phyloP scores from a whole-genome alignment of 2,329 filamentous ascomycete species.

The Tolypocladium nubicola region DNA sequence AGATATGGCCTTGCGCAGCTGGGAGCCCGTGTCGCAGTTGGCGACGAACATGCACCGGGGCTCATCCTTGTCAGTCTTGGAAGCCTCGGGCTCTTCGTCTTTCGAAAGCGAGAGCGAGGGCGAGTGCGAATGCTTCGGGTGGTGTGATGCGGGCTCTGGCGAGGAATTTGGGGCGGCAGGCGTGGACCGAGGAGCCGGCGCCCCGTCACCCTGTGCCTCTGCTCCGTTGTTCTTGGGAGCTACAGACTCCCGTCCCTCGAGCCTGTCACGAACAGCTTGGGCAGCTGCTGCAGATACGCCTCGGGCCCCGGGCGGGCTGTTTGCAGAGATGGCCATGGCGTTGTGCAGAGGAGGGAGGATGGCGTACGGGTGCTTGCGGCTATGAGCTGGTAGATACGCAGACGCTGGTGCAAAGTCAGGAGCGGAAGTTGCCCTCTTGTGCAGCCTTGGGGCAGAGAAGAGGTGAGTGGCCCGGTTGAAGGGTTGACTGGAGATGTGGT shows the following conservation, averaged over 20 bases:
- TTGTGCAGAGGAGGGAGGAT: constrained; percentile 8
- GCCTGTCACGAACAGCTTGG: background rate
- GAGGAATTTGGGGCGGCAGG: background rate
- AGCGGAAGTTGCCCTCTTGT: constrained; percentile 40
- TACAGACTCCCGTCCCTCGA: background rate
- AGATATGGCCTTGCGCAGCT: constrained; percentile 64
- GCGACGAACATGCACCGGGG: constrained; percentile 43
- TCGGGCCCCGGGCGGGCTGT: background rate
- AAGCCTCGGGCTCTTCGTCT: constrained; percentile 7
- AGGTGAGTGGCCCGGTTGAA: constrained; percentile 1
- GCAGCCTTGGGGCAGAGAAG: constrained; percentile 18
- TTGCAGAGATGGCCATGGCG: constrained; percentile 4
- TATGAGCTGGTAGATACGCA: background rate
- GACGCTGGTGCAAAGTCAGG: constrained; percentile 28
- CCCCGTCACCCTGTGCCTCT: background rate
- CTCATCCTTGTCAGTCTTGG: constrained; percentile 10
- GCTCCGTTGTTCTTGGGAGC: background rate
- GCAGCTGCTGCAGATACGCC: background rate
- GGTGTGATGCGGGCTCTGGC: background rate
- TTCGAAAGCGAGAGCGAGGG: background rate
- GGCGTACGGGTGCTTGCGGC: constrained; percentile 5
- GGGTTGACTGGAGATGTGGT: constrained; percentile 9
- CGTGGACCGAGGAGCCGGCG: background rate
- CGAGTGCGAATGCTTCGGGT: background rate
- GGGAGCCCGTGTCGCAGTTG: constrained; percentile 48